Evolutionary conservation across 2,329 filamentous ascomycete species (phyloP).

Genomic region (Ampelomyces quisqualis): DNA sequence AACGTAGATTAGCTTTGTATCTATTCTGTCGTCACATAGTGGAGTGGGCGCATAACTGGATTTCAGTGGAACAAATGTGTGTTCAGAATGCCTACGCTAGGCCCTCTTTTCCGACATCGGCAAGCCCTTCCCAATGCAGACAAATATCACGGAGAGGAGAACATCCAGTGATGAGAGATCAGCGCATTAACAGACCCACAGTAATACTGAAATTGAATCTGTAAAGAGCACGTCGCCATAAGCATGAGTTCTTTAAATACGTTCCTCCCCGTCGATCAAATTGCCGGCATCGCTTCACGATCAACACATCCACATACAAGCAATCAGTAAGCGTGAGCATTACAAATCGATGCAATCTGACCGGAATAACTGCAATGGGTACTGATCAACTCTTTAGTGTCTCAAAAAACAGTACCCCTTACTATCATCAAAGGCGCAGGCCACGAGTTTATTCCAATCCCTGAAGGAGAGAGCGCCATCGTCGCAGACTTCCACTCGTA

Average conservation of each 20-base stretch:
- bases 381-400: slow-evolving; percentile 11
- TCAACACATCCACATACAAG: background rate
- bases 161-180: slow-evolving; percentile 2
- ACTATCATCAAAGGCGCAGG: slow-evolving; percentile 31
- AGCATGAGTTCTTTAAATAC: background rate
- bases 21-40: too few species aligned
- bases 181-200: slow-evolving; percentile 8
- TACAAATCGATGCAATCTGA: background rate
- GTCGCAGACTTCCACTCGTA: slow-evolving; percentile 33
- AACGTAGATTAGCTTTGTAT: too few species aligned
- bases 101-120: too few species aligned
- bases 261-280: background rate
- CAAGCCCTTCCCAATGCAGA: slow-evolving; percentile 20
- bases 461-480: slow-evolving; percentile 24
- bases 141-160: slow-evolving; percentile 19
- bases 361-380: background rate
- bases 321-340: slow-evolving; percentile 1
- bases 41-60: too few species aligned
- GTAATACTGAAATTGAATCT: background rate
- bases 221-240: background rate
- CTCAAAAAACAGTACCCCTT: slow-evolving; percentile 20
- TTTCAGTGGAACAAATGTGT: too few species aligned
- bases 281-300: too few species aligned
- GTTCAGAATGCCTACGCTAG: too few species aligned
- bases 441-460: slow-evolving; percentile 27